phyloP scores from a whole-genome alignment of 1,284 basidiomycete genomes.

The Termitomyces sp. region DNA sequence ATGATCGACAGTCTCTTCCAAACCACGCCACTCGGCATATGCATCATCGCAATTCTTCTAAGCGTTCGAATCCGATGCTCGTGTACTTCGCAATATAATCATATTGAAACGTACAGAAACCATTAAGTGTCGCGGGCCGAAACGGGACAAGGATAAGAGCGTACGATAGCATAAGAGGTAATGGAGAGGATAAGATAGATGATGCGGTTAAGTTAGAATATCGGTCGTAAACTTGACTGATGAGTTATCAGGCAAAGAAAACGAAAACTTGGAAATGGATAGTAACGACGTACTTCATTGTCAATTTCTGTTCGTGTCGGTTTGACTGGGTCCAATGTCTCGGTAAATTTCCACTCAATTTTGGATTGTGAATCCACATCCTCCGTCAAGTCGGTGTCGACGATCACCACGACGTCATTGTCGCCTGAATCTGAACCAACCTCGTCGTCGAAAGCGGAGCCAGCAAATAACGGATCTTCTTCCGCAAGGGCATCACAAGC shows the following conservation, averaged over 20 bases:
- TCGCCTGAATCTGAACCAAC: neutral
- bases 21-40: too few relatives aligned
- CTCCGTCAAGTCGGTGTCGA: slow-evolving; percentile 3
- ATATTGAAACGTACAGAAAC: neutral
- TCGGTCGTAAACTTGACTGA: slow-evolving; percentile 1
- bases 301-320: neutral
- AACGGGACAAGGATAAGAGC: neutral
- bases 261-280: neutral
- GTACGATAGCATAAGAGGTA: neutral
- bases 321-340: slow-evolving; percentile 3
- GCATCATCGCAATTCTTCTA: neutral
- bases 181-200: neutral
- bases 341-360: slow-evolving; percentile 11
- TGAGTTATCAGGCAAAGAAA: neutral
- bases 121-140: too few relatives aligned
- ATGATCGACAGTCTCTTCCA: neutral
- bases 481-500: slow-evolving; percentile 21
- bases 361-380: slow-evolving; percentile 3
- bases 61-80: too few relatives aligned
- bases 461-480: slow-evolving; percentile 18
- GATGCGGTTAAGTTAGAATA: neutral
- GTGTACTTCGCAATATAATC: neutral
- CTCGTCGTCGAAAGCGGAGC: slow-evolving; percentile 9
- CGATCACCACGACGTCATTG: slow-evolving; percentile 3
- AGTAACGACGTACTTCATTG: slow-evolving; percentile 1